Base-by-base conservation (phyloP, 495 filamentous ascomycete genomes). In the Hyaloscypha variabilis region DNA sequence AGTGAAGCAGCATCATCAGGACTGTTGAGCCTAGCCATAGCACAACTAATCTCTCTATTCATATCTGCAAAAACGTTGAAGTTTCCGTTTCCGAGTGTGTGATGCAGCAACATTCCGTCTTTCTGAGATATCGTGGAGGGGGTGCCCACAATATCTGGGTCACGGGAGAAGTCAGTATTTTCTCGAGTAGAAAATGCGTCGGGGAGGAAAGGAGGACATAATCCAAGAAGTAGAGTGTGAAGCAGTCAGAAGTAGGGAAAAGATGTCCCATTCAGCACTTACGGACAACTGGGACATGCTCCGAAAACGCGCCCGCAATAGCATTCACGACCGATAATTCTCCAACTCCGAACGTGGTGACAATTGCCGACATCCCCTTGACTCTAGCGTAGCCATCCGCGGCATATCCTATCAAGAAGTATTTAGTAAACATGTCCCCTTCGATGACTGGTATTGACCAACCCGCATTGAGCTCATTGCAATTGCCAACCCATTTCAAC, bases 81-180 rank as follows among this genome's bases (percentile, higher is more conserved):
- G 73, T 95, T 89, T 30, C 94, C 94, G 72, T 97, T 95, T 34
- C 93, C 94, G 17, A 98, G 87, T 1, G 94, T 96, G 76, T 98
- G 94, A 74, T 98, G 94, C 14, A 98, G 81, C n/a, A 96, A 79
- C 73, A 88, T 81, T 68, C 85, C 85, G 65, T 83, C 78, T 57
- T 77, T 78, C 71, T 90, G 87, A 6, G 84, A 82, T 51, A 79
- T 72, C 31, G 82, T 90, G 8, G 82, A 81, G 0, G 89, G 90
- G 51, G 83, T 83, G 2, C 92, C 92, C 34, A 96, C 91, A 59
- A 96, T 91, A 72, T 96, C n/a, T n/a, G n/a, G n/a, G n/a, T n/a
- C n/a, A n/a, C n/a, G n/a, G n/a, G n/a, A n/a, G n/a, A n/a, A n/a
- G n/a, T n/a, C n/a, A n/a, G n/a, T n/a, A n/a, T n/a, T n/a, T n/a